Evolutionary conservation across 2,329 filamentous ascomycete species (phyloP).

Genomic region (Colletotrichum plurivorum): DNA sequence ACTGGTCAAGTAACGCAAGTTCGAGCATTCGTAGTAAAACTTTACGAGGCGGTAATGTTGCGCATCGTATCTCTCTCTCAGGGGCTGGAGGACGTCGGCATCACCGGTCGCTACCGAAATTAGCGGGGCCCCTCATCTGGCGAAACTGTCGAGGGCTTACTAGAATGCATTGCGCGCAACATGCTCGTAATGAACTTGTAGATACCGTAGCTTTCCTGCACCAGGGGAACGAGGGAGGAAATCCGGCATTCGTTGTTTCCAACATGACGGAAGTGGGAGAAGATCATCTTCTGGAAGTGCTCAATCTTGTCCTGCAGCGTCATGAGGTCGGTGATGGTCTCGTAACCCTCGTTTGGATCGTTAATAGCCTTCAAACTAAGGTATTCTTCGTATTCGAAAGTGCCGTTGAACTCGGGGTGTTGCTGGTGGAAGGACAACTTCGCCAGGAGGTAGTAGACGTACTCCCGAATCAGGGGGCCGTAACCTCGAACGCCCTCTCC

Average conservation of each 20-base stretch:
- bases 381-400: conserved; percentile 99
- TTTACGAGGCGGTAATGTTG: conserved; percentile 97
- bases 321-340: conserved; percentile 98
- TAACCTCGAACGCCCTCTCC: conserved; percentile 93
- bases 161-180: conserved; percentile 96
- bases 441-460: conserved; percentile 93
- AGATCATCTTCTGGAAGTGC: conserved; percentile 97
- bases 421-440: conserved; percentile 98
- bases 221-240: conserved; percentile 90
- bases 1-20: conserved; percentile 94
- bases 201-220: conserved; percentile 98
- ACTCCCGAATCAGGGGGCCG: conserved; percentile 93
- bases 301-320: conserved; percentile 98
- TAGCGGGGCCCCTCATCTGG: conserved; percentile 40
- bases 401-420: conserved; percentile 97
- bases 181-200: conserved; percentile 99
- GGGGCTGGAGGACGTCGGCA: conserved; percentile 89
- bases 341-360: conserved; percentile 97
- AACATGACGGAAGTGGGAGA: conserved; percentile 93
- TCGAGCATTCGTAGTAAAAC: conserved; percentile 99
- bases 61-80: conserved; percentile 91
- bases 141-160: conserved; percentile 64
- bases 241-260: conserved; percentile 98
- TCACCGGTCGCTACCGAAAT: conserved; percentile 82
- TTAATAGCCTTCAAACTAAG: conserved; percentile 98